These are phyloP conservation scores for Tolypocladium sp. DNA, from an alignment of 2,329 filamentous ascomycete genomes.

Conservation along the genomic window DNA sequence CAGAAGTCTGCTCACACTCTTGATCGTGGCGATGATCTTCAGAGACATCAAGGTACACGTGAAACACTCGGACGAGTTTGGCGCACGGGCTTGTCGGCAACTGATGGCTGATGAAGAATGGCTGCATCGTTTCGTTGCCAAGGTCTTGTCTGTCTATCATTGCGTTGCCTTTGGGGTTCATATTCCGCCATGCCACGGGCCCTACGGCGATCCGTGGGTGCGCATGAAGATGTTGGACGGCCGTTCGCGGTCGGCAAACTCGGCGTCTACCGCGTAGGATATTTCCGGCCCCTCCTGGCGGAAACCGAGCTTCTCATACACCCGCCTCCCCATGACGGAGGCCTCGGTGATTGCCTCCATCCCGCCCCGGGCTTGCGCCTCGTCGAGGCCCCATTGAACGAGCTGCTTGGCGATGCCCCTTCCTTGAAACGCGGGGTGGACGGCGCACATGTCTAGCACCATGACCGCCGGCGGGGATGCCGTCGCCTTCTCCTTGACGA, in stretches of 20 bases:
- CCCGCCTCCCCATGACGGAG: slow-evolving; percentile 15
- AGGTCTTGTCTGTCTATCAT: neutral
- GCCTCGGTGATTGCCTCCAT: slow-evolving; percentile 24
- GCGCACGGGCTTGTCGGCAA: neutral
- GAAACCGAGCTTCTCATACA: slow-evolving; percentile 38
- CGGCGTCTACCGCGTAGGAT: slow-evolving; percentile 31
- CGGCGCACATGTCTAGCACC: slow-evolving; percentile 40
- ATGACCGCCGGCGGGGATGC: slow-evolving; percentile 34
- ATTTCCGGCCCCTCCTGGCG: slow-evolving; percentile 27
- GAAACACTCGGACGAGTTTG: neutral
- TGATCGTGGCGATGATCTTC: neutral
- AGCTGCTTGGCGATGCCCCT: slow-evolving; percentile 33
- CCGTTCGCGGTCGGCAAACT: slow-evolving; percentile 24
- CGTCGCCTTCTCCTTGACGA: slow-evolving; percentile 28
- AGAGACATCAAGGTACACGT: neutral
- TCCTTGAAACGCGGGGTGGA: slow-evolving; percentile 44
- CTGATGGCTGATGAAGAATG: neutral
- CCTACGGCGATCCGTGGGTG: slow-evolving; percentile 11
- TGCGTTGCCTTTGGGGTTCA: neutral
- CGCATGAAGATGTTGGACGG: slow-evolving; percentile 39
- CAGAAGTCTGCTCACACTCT: no score
- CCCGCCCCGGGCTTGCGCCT: slow-evolving; percentile 27
- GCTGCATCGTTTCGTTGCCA: neutral
- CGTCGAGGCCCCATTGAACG: slow-evolving; percentile 38
- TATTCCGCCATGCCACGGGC: neutral